A percentile compares a stretch with the other conserved stretches of the same genome.
These are phyloP conservation scores for Fusarium austroafricanum DNA, from an alignment of 2,329 filamentous ascomycete species.

Conservation along the genomic window DNA sequence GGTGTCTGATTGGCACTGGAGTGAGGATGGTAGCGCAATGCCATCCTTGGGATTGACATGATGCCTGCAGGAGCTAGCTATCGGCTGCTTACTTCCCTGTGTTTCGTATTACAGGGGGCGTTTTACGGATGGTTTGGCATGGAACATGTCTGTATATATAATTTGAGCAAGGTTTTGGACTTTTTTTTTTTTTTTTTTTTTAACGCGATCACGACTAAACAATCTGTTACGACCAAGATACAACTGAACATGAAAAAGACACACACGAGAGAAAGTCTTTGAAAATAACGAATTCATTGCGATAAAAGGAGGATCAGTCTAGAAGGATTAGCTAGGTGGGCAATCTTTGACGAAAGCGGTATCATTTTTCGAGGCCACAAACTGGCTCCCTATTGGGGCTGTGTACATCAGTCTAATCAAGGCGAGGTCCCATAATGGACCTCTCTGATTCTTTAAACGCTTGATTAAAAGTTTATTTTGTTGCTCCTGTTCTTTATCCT, in stretches of 20 bases:
- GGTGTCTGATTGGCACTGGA: constrained; percentile 41
- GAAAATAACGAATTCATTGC: neutral
- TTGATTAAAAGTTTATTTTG: neutral
- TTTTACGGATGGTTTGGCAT: neutral
- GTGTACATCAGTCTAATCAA: neutral
- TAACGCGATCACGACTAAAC: constrained; percentile 22
- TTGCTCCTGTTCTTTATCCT: neutral
- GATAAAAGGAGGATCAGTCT: neutral
- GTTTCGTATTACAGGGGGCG: neutral
- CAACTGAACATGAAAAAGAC: neutral
- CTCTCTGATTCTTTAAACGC: neutral
- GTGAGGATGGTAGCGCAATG: constrained; percentile 22
- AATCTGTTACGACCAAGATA: constrained; percentile 7
- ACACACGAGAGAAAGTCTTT: neutral
- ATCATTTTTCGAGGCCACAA: constrained; percentile 21
- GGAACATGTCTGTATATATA: constrained; percentile 5
- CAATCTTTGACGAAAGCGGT: constrained; percentile 17
- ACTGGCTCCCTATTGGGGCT: constrained; percentile 11
- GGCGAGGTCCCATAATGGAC: neutral
- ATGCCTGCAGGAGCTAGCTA: constrained; percentile 12
- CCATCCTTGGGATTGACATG: constrained; percentile 35
- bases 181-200: neutral
- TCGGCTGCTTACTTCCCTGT: constrained; percentile 1
- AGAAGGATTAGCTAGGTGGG: neutral
- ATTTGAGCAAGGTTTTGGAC: constrained; percentile 1